Conservation (phyloP, 805 yeast species). For the Pichia deserticola region DNA sequence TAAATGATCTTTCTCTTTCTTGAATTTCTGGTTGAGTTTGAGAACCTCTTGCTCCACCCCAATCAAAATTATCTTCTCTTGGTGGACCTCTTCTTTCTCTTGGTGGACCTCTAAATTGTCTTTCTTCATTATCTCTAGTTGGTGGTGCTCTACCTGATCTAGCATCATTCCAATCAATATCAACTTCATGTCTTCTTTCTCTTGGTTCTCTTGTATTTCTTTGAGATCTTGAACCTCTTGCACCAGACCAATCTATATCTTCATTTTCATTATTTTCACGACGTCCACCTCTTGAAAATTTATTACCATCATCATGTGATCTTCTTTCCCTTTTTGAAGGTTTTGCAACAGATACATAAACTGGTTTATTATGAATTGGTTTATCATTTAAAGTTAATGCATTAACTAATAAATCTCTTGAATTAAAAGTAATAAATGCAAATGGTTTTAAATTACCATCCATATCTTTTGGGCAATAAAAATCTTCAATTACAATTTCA, state of each 20-base stretch:
- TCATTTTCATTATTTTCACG: slow-evolving; percentile 31
- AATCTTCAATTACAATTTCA: slow-evolving; percentile 45
- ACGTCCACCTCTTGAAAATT: slow-evolving; percentile 4
- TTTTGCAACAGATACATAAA: slow-evolving; percentile 52
- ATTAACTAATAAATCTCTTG: slow-evolving; percentile 41
- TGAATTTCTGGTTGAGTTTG: slow-evolving; percentile 5
- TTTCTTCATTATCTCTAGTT: slow-evolving; percentile 18
- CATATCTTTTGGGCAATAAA: slow-evolving; percentile 67
- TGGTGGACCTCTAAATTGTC: slow-evolving; percentile 19
- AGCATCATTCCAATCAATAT: slow-evolving; percentile 53
- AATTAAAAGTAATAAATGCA: slow-evolving; percentile 45
- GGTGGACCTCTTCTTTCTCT: slow-evolving; percentile 7
- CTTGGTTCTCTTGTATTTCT: slow-evolving; percentile 22
- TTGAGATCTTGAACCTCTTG: slow-evolving; percentile 32
- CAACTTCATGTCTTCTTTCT: slow-evolving; percentile 28
- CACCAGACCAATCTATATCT: slow-evolving; percentile 54
- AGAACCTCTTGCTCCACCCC: slow-evolving; percentile 33
- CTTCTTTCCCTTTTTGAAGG: slow-evolving; percentile 38
- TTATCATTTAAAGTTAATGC: slow-evolving; percentile 40
- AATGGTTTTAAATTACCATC: slow-evolving; percentile 55
- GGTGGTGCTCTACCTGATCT: slow-evolving; percentile 26
- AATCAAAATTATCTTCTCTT: slow-evolving; percentile 36
- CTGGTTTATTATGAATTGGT: slow-evolving; percentile 41
- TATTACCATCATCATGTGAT: slow-evolving; percentile 12
- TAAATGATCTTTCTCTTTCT: slow-evolving; percentile 24